Evolutionary conservation across 2,329 filamentous ascomycete genomes (phyloP), one percentile per base, ranked within the genome.

Genomic region (Exophiala viscosa): DNA sequence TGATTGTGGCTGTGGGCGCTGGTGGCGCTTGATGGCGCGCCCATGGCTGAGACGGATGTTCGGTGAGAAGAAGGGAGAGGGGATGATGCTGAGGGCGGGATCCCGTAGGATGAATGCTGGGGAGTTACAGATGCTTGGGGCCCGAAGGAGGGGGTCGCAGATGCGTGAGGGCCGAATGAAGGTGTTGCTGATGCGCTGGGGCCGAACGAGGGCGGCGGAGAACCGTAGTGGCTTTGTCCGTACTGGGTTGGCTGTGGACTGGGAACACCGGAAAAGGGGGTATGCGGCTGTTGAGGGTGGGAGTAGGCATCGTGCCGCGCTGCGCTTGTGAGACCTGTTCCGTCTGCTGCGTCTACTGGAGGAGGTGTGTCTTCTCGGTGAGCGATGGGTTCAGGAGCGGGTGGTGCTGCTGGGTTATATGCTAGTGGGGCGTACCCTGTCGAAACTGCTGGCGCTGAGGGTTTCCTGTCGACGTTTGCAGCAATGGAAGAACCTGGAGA

Each of bases 301-400:
- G 11, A 46, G 45, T 69, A 72, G 35, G 65, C 60, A 34, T 76
- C 73, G 35, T 67, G 68, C 50, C 66, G 67, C 5, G 68, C 68
- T 7, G 71, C 73, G 4, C 71, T 69, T 36, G 69, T 64, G 4
- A 76, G 68, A 2, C 74, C 74, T 1, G 73, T 76, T 11, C 74
- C 74, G 32, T 66, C 68, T 13, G 68, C 74, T 34, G 74, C 79
- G 65, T 85, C 82, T 20, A 72, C 69, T 10, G 83, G 83, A 5
- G 83, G 83, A 2, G 83, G 83, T 3, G 83, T 85, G 69, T 84
- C 84, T 66, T 85, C 82, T n/a, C 83, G 77, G 61, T 83, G 77
- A 38, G 78, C 74, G 47, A 85, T 83, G 2, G 80, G 81, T 63
- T 86, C 83, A 5, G 83, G 83, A 0, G 81, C 82, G n/a, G 81